These are phyloP conservation scores for Penicillium argentinense DNA, from an alignment of 495 filamentous ascomycete genomes.

Conservation along the genomic window DNA sequence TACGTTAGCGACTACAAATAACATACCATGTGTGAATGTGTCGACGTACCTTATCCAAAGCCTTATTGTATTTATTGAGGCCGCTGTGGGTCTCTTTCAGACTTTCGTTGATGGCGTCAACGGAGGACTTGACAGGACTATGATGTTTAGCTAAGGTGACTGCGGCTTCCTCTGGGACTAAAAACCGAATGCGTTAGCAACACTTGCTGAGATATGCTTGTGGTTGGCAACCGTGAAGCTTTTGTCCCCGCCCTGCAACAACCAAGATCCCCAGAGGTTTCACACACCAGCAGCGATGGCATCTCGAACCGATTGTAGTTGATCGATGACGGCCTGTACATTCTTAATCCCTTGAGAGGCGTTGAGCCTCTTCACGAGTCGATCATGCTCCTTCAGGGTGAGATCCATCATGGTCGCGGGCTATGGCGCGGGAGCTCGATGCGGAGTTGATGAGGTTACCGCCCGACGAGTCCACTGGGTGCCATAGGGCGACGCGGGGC, in stretches of 20 bases:
- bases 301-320: slow-evolving; percentile 70
- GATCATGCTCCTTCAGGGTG: slow-evolving; percentile 71
- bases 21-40: background rate
- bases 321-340: slow-evolving; percentile 77
- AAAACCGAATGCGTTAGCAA: slow-evolving; percentile 2
- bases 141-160: slow-evolving; percentile 79
- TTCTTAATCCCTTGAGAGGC: slow-evolving; percentile 67
- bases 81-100: slow-evolving; percentile 77
- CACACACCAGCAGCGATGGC: slow-evolving; percentile 62
- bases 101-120: slow-evolving; percentile 75
- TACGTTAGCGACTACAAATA: background rate
- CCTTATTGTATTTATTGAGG: slow-evolving; percentile 77
- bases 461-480: slow-evolving; percentile 14
- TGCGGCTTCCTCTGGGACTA: slow-evolving; percentile 68
- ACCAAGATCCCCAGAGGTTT: slow-evolving; percentile 3
- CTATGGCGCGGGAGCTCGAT: slow-evolving; percentile 4
- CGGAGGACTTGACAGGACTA: slow-evolving; percentile 71
- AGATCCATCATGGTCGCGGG: slow-evolving; percentile 56
- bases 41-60: slow-evolving; percentile 69
- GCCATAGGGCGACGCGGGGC: slow-evolving; percentile 11
- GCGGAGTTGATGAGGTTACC: slow-evolving; percentile 31
- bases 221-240: background rate
- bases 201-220: background rate
- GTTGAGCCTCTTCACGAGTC: slow-evolving; percentile 67
- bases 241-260: background rate